phyloP scores from a whole-genome alignment of 139 green algal species.

The Picochlorum sp. region DNA sequence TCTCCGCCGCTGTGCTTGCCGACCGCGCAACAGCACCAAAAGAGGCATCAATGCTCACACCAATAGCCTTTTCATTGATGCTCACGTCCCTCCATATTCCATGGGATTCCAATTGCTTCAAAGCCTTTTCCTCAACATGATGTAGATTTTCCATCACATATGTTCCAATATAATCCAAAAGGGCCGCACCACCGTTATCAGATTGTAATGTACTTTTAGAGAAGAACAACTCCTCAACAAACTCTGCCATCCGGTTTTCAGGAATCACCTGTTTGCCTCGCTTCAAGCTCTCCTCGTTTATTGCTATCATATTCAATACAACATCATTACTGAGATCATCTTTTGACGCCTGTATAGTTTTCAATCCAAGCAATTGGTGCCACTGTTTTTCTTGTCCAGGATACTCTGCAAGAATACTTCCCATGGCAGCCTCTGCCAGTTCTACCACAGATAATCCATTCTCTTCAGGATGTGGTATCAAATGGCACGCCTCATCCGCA shows the following conservation, averaged over 20 bases:
- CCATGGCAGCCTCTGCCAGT: conserved; percentile 39
- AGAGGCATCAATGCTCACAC: no score
- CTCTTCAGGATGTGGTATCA: conserved; percentile 1
- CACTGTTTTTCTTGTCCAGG: conserved; percentile 46
- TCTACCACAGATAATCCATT: conserved; percentile 7
- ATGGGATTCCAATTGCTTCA: neutral
- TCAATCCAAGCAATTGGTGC: conserved; percentile 20
- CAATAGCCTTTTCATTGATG: neutral
- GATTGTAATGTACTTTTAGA: neutral
- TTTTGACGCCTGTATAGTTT: conserved; percentile 23
- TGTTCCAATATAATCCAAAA: neutral
- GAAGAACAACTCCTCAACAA: conserved; percentile 43
- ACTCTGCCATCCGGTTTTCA: conserved; percentile 9
- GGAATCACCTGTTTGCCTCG: conserved; percentile 32
- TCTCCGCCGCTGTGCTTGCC: no score
- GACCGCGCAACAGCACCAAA: no score
- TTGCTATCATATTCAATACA: conserved; percentile 25
- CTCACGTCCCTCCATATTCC: neutral
- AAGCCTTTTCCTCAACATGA: neutral
- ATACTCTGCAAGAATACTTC: conserved; percentile 32
- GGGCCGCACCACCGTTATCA: neutral
- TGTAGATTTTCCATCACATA: neutral
- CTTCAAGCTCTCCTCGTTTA: conserved; percentile 39
- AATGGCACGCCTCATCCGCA: conserved; percentile 19
- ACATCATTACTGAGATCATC: conserved; percentile 27